Evolutionary conservation across 2,329 filamentous ascomycete species (phyloP).

Genomic region (Alternaria ethzedia): DNA sequence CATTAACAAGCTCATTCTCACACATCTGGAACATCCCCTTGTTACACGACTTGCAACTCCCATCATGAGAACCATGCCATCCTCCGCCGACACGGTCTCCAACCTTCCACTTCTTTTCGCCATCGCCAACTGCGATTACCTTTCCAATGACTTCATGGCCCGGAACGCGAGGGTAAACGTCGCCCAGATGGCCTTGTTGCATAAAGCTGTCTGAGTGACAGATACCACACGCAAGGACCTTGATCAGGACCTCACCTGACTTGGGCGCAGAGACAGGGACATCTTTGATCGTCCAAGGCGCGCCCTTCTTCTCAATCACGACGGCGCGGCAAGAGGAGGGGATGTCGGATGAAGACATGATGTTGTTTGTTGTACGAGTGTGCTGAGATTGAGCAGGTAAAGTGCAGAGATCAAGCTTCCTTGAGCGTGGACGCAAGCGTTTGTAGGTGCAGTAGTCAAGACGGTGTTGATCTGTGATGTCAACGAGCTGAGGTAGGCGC

Average conservation of each 20-base stretch:
- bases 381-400: background rate
- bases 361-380: background rate
- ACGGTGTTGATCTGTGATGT: background rate
- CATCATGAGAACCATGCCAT: slow-evolving; percentile 74
- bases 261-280: slow-evolving; percentile 64
- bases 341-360: slow-evolving; percentile 15
- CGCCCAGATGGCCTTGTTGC: slow-evolving; percentile 33
- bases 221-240: slow-evolving; percentile 74
- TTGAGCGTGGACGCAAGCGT: background rate
- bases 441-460: background rate
- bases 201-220: slow-evolving; percentile 67
- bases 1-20: slow-evolving; percentile 67
- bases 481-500: background rate
- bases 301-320: slow-evolving; percentile 61
- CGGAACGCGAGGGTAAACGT: slow-evolving; percentile 61
- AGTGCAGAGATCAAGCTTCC: background rate
- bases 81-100: slow-evolving; percentile 71
- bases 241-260: slow-evolving; percentile 69
- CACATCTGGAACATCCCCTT: slow-evolving; percentile 73
- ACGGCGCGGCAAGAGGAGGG: slow-evolving; percentile 73
- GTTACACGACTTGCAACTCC: slow-evolving; percentile 67
- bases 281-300: slow-evolving; percentile 65
- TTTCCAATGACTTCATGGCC: slow-evolving; percentile 77
- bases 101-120: slow-evolving; percentile 64
- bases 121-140: slow-evolving; percentile 65